These are phyloP conservation scores for Beauveria sp. DNA, from an alignment of 2,329 filamentous ascomycete species.

Conservation along the genomic window DNA sequence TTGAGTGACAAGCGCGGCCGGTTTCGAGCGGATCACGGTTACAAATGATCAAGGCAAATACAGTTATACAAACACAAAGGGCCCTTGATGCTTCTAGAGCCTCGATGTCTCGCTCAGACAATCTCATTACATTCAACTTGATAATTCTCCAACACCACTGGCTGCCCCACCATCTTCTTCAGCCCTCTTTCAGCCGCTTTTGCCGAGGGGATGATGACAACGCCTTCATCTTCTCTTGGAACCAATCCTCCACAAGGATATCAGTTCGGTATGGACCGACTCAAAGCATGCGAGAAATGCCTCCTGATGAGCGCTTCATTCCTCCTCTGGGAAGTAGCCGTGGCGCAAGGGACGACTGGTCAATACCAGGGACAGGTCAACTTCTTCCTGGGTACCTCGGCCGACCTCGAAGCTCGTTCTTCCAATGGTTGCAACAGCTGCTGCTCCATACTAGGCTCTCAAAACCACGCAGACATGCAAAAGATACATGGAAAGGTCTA, in stretches of 20 bases:
- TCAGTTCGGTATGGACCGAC: background rate
- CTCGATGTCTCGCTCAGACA: no score
- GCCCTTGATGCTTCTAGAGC: background rate
- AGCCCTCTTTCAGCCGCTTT: background rate
- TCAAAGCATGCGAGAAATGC: background rate
- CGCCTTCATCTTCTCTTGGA: background rate
- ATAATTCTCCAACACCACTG: background rate
- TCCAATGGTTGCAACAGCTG: constrained; percentile 1
- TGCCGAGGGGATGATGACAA: background rate
- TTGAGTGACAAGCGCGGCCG: no score
- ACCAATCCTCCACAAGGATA: no score
- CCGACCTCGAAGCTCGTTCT: background rate
- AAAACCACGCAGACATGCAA: background rate
- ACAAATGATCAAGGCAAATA: no score
- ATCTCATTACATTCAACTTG: no score
- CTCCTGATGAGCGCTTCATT: background rate
- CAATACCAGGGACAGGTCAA: constrained; percentile 1
- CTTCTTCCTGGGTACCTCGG: constrained; percentile 3
- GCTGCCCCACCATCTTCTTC: background rate
- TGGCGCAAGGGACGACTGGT: background rate
- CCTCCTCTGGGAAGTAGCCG: constrained; percentile 1
- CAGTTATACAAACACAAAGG: background rate
- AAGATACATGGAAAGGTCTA: background rate
- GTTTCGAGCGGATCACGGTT: no score
- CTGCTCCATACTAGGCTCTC: background rate